Evolutionary conservation across 2,329 filamentous ascomycete genomes (phyloP), one percentile per base, ranked within the genome.

Genomic region (Neocucurbitaria cava): DNA sequence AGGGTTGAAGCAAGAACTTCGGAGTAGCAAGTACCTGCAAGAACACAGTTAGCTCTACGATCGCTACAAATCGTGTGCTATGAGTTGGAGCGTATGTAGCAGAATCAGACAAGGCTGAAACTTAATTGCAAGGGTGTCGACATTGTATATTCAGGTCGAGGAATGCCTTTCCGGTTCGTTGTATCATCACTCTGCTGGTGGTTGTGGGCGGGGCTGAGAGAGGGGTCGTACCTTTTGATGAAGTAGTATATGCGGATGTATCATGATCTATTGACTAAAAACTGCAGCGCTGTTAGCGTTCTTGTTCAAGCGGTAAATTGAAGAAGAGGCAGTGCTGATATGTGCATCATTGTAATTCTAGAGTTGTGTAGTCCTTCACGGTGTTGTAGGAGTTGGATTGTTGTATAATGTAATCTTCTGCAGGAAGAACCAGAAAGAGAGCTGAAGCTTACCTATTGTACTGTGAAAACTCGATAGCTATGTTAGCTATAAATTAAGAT

Each of bases 21-120:
- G 31, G 31, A 17, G 31, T 46, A 61, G 57, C 59, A 57, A 73
- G 66, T 76, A 73, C 69, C 73, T 75, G 62, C 52, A 59, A 44
- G 58, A 36, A 53, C 45, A 53, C 44, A 55, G 65, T 74, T 69
- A 74, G 72, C 67, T 52, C 40, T 41, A 51, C 46, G 44, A 48
- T 61, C 53, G 51, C 55, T 28, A 30, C 58, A 46, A 45, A 46
- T 56, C 51, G 42, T 44, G 38, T 50, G 46, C 42, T 42, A 60
- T 54, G 28, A 59, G 38, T 57, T 53, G 46, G 21, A 48, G 36
- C 41, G 39, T 50, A 17, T 56, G 58, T 44, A 62, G 64, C 66
- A 68, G 65, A 69, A 77, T 87, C 85, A 87, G 84, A 87, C 85
- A 87, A 87, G 85, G 85, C 85, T 87, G 85, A 87, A 87, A 87